A percentile compares a stretch with the other conserved stretches of the same genome.
Evolutionary conservation across 148 eudicot genomes (phyloP).

Genomic region (Camellia japonica): DNA sequence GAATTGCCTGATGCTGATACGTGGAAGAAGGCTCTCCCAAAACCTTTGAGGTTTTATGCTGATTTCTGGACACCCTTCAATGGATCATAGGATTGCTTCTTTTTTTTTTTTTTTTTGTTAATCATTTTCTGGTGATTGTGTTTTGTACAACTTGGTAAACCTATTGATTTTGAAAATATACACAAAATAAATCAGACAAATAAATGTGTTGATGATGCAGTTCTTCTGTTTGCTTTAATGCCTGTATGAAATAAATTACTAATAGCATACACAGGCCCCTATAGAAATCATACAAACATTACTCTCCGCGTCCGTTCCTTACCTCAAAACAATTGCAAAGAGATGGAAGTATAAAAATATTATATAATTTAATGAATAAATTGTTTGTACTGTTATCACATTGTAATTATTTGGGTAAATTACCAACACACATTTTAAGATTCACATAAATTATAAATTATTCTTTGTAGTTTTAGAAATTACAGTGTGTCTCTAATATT

Average conservation of each 20-base stretch:
- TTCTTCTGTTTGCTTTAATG: slow-evolving; percentile 1
- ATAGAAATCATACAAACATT: not conserved
- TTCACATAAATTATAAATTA: too few species aligned
- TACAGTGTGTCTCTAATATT: too few species aligned
- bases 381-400: too few species aligned
- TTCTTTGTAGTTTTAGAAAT: too few species aligned
- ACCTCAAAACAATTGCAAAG: too few species aligned
- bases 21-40: slow-evolving; percentile 66
- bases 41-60: slow-evolving; percentile 56
- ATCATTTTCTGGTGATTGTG: not conserved
- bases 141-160: not conserved
- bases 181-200: not conserved
- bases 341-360: too few species aligned
- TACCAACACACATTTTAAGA: too few species aligned
- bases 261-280: not conserved
- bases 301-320: too few species aligned
- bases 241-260: not conserved
- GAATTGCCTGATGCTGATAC: slow-evolving; percentile 38
- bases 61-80: slow-evolving; percentile 62
- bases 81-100: not conserved
- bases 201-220: not conserved
- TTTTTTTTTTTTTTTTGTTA: not conserved
- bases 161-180: not conserved
- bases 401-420: too few species aligned
- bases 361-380: too few species aligned